A percentile compares a stretch with the other conserved stretches of the same genome.
Conservation (phyloP, 129 eudicot species). For the Flaveria bidentis region DNA sequence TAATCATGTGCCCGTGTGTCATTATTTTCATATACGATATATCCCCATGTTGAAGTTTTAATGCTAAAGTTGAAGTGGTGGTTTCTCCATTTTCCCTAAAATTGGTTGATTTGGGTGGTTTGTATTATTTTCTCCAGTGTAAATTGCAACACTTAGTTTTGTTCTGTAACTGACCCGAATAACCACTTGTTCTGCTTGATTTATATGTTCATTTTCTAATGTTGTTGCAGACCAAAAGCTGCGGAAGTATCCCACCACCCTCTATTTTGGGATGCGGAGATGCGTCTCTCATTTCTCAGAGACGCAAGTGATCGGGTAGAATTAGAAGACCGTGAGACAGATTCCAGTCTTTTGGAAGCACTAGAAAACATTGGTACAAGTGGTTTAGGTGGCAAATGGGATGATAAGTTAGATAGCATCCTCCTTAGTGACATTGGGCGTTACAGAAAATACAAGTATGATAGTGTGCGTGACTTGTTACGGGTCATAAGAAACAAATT, state of each 20-base stretch:
- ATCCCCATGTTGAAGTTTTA: neutral
- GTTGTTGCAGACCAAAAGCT: conserved; percentile 61
- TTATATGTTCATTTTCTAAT: neutral
- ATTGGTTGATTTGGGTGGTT: neutral
- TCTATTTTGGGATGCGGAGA: conserved; percentile 69
- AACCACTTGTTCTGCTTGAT: neutral
- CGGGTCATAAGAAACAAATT: conserved; percentile 84
- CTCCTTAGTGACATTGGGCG: conserved; percentile 64
- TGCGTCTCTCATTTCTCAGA: conserved; percentile 78
- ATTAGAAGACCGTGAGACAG: conserved; percentile 62
- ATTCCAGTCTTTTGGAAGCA: conserved; percentile 53
- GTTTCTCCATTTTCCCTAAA: too few species aligned
- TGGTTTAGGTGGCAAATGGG: conserved; percentile 83
- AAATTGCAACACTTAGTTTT: neutral
- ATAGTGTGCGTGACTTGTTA: conserved; percentile 76
- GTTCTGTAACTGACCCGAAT: too few species aligned
- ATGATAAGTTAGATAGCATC: conserved; percentile 59
- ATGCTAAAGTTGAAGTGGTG: too few species aligned
- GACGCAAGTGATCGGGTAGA: conserved; percentile 86
- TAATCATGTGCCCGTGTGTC: neutral
- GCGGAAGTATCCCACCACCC: conserved; percentile 64
- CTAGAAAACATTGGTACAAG: conserved; percentile 53
- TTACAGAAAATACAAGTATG: conserved; percentile 68
- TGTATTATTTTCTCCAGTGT: too few species aligned
- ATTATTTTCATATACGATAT: neutral